These are phyloP conservation scores for Acarospora socialis DNA, from an alignment of 2,329 filamentous ascomycete species.

Conservation along the genomic window DNA sequence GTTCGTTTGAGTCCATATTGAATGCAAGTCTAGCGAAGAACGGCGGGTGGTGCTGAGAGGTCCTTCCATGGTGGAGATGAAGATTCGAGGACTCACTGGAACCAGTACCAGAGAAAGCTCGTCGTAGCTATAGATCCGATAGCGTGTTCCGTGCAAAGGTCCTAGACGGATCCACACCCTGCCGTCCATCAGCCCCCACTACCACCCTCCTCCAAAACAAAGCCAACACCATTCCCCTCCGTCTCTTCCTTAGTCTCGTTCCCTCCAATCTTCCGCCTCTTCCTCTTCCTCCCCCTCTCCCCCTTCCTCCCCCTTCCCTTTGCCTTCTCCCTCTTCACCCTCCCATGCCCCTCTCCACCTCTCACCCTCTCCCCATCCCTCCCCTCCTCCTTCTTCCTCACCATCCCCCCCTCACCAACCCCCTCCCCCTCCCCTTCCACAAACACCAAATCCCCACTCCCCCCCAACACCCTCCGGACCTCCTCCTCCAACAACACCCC, in stretches of 20 bases:
- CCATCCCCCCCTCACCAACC: constrained; percentile 32
- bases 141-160: no score
- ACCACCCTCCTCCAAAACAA: constrained; percentile 30
- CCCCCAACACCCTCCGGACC: constrained; percentile 35
- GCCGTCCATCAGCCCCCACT: no score
- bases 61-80: no score
- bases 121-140: no score
- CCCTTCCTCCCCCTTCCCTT: constrained; percentile 20
- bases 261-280: constrained; percentile 26
- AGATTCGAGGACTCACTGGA: no score
- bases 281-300: constrained; percentile 15
- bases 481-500: constrained; percentile 48
- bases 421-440: constrained; percentile 34
- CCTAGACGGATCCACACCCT: no score
- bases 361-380: no score
- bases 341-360: no score
- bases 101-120: no score
- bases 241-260: constrained; percentile 32
- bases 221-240: constrained; percentile 33
- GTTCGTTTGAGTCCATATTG: no score
- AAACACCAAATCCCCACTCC: constrained; percentile 44
- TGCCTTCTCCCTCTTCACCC: constrained; percentile 1
- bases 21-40: no score
- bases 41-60: no score
- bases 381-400: constrained; percentile 32